Conservation (phyloP, 2,329 filamentous ascomycete genomes). For the Zasmidium angulare region DNA sequence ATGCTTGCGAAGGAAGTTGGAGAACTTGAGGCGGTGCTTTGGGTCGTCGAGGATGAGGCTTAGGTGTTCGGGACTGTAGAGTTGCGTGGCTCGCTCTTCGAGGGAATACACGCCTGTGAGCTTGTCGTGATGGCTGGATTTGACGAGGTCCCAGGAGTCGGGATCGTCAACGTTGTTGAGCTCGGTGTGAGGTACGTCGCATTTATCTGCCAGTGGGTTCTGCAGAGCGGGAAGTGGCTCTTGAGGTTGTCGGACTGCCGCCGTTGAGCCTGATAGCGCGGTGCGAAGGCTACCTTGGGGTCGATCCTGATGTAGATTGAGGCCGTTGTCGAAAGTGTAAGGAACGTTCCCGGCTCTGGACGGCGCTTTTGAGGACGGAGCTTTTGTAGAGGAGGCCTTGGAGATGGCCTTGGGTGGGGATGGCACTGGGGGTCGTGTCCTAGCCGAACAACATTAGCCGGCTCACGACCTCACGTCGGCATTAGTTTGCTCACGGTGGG, state of each 20-base stretch:
- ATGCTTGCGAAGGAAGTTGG: constrained; percentile 17
- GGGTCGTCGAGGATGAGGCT: constrained; percentile 19
- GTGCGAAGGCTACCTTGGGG: background rate
- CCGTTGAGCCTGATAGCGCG: background rate
- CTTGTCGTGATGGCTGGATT: constrained; percentile 1
- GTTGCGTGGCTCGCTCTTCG: constrained; percentile 18
- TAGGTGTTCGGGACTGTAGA: constrained; percentile 21
- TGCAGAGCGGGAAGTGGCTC: constrained; percentile 16
- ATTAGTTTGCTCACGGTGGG: background rate
- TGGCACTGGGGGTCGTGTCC: background rate
- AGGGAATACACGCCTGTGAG: constrained; percentile 13
- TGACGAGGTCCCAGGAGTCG: constrained; percentile 21
- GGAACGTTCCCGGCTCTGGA: background rate
- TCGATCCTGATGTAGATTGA: background rate
- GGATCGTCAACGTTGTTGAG: constrained; percentile 15
- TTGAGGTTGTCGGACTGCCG: background rate
- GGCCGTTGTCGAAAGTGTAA: background rate
- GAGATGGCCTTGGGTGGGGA: background rate
- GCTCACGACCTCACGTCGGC: background rate
- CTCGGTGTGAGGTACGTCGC: constrained; percentile 15
- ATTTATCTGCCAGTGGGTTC: constrained; percentile 19
- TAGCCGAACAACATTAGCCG: background rate
- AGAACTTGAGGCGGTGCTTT: constrained; percentile 14
- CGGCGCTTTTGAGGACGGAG: background rate
- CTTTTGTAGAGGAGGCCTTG: background rate